phyloP scores from a whole-genome alignment of 164 flowering plant species.

The Echeveria elegans region DNA sequence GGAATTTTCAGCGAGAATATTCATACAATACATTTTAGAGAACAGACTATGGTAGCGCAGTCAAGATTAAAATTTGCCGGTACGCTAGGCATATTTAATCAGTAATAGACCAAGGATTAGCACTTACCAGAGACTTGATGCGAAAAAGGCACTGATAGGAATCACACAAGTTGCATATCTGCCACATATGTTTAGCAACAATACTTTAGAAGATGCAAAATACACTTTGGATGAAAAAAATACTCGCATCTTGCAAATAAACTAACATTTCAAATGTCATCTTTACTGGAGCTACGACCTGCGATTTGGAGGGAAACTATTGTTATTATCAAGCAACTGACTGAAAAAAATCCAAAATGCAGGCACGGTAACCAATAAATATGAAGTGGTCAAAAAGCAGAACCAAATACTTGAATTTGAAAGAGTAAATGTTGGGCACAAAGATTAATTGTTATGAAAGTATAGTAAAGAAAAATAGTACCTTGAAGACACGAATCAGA shows the following conservation, averaged over 20 bases:
- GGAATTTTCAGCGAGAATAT: no score
- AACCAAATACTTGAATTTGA: no score
- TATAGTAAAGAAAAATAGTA: constrained; percentile 18
- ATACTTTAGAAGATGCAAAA: background rate
- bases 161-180: constrained; percentile 91
- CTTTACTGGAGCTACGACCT: constrained; percentile 94
- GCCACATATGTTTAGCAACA: constrained; percentile 13
- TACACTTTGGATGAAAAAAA: background rate
- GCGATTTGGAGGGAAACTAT: constrained; percentile 10
- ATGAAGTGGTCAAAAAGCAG: no score
- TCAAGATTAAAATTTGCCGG: no score
- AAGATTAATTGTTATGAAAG: background rate
- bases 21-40: no score
- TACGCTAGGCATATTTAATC: no score
- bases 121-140: constrained; percentile 91
- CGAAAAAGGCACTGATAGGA: constrained; percentile 95
- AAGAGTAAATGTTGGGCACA: background rate
- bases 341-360: no score
- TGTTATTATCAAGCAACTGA: background rate
- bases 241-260: constrained; percentile 2
- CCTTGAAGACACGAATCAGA: constrained; percentile 93
- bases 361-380: no score
- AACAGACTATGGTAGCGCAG: no score
- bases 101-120: background rate
- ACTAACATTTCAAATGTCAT: constrained; percentile 96